These are phyloP conservation scores for Trichosanthes cucumerina DNA, from an alignment of 306 rosid species.

Conservation along the genomic window DNA sequence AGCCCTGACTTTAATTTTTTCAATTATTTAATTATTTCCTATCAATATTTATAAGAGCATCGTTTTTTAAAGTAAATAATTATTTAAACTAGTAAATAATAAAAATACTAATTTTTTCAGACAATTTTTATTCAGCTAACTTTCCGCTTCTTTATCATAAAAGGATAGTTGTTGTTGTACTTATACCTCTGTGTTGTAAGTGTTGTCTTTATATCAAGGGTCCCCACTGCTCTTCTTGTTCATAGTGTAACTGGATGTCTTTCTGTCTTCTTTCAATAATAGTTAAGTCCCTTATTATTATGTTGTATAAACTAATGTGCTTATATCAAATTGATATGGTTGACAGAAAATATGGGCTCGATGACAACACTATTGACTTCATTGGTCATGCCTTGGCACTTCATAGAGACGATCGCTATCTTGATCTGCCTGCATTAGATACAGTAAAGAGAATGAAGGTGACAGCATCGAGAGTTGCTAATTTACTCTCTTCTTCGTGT, in stretches of 20 bases:
- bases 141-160: neutral
- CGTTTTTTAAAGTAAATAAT: neutral
- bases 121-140: neutral
- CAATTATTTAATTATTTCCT: neutral
- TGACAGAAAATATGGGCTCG: slow-evolving; percentile 90
- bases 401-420: slow-evolving; percentile 84
- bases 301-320: neutral
- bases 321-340: slow-evolving; percentile 14
- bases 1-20: neutral
- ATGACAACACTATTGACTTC: slow-evolving; percentile 80
- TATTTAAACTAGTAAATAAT: neutral
- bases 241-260: neutral
- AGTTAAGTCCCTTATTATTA: neutral
- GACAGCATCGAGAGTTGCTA: slow-evolving; percentile 7
- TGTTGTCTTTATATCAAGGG: neutral
- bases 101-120: neutral
- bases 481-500: neutral
- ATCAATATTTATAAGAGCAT: neutral
- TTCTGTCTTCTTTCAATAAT: neutral
- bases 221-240: neutral
- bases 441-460: slow-evolving; percentile 98
- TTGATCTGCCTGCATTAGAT: slow-evolving; percentile 82
- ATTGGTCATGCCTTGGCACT: slow-evolving; percentile 99
- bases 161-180: neutral
- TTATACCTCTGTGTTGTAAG: neutral